These are phyloP conservation scores for Xylariaceae sp. DNA, from an alignment of 2,329 filamentous ascomycete genomes.

Conservation along the genomic window DNA sequence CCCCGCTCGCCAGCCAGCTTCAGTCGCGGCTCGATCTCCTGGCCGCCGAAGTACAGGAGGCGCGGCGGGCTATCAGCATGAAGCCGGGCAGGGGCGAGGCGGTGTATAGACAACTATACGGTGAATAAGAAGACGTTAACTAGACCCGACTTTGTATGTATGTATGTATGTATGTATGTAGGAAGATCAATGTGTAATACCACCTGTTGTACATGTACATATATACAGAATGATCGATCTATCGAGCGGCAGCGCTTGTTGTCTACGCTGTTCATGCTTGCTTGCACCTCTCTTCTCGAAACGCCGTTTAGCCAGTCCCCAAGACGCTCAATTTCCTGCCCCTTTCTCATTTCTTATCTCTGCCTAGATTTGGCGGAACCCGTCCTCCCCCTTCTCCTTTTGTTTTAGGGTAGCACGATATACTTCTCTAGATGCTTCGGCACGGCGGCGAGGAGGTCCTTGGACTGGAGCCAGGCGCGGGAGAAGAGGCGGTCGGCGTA, in stretches of 20 bases:
- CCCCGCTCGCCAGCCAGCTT: constrained; percentile 43
- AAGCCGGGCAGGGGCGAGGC: constrained; percentile 21
- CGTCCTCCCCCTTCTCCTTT: neutral
- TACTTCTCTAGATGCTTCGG: constrained; percentile 89
- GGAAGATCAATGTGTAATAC: constrained; percentile 10
- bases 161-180: constrained; percentile 9
- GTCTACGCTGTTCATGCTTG: neutral
- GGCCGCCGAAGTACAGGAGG: constrained; percentile 40
- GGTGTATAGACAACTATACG: constrained; percentile 40
- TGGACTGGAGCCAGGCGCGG: constrained; percentile 83
- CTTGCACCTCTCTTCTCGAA: neutral
- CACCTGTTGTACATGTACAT: constrained; percentile 23
- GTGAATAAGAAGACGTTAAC: constrained; percentile 1
- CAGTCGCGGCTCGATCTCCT: constrained; percentile 44
- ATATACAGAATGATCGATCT: constrained; percentile 22
- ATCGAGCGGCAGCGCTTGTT: neutral
- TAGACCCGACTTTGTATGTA: neutral
- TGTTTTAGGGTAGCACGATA: constrained; percentile 76
- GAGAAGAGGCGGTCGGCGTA: constrained; percentile 96
- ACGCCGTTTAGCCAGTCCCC: constrained; percentile 1
- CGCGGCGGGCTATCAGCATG: constrained; percentile 24
- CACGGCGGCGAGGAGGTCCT: constrained; percentile 79
- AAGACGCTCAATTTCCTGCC: neutral
- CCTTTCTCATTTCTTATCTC: constrained; percentile 2
- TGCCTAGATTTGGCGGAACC: neutral